phyloP scores from a whole-genome alignment of 441 rosid genomes.

The Gossypium trilobum region DNA sequence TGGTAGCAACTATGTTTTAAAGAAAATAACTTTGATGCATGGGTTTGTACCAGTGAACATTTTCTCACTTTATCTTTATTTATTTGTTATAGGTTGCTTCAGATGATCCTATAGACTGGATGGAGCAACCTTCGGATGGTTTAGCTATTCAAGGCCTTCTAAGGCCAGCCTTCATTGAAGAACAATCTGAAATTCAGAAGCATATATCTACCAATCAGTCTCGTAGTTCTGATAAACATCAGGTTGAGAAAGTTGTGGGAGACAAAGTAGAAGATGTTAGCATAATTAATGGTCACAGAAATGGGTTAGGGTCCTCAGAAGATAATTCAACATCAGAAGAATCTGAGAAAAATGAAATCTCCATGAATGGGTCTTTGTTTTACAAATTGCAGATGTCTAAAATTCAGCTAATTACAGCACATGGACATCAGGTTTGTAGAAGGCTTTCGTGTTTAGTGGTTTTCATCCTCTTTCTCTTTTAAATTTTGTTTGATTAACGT shows the following conservation, averaged over 20 bases:
- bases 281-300: slow-evolving; percentile 35
- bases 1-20: background rate
- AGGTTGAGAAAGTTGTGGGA: slow-evolving; percentile 25
- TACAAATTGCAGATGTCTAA: slow-evolving; percentile 77
- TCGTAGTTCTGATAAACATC: slow-evolving; percentile 21
- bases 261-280: slow-evolving; percentile 32
- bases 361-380: slow-evolving; percentile 39
- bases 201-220: slow-evolving; percentile 37
- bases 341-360: slow-evolving; percentile 27
- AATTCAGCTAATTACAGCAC: slow-evolving; percentile 67
- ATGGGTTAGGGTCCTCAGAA: slow-evolving; percentile 31
- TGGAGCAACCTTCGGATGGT: slow-evolving; percentile 87
- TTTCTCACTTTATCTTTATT: slow-evolving; percentile 10
- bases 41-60: background rate
- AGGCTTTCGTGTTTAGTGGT: slow-evolving; percentile 1
- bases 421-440: slow-evolving; percentile 62
- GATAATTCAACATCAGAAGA: slow-evolving; percentile 36
- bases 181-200: slow-evolving; percentile 57
- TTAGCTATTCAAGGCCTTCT: slow-evolving; percentile 73
- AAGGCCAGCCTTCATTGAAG: slow-evolving; percentile 66
- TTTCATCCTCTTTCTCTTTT: background rate
- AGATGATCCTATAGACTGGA: slow-evolving; percentile 74
- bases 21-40: background rate
- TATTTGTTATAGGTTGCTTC: slow-evolving; percentile 50
- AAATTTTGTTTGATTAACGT: background rate